phyloP scores from a whole-genome alignment of 2,329 filamentous ascomycete genomes.

The Elsinoe fawcettii region DNA sequence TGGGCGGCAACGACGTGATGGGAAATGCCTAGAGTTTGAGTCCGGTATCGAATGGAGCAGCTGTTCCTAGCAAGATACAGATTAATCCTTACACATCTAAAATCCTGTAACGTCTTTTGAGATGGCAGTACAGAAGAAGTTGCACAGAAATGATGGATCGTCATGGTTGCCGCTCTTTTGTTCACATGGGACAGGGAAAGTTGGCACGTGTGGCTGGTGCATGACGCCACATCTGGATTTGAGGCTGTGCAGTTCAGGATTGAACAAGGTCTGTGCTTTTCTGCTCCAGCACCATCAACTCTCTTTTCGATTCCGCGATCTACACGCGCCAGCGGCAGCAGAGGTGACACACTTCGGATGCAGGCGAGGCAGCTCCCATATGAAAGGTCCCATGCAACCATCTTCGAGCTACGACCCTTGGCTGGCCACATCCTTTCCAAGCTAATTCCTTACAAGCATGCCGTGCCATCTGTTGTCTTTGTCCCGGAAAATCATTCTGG shows the following conservation, averaged over 20 bases:
- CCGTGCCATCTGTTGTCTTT: constrained; percentile 1
- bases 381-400: neutral
- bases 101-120: neutral
- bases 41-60: too few species aligned
- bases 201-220: constrained; percentile 4
- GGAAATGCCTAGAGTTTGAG: neutral
- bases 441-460: constrained; percentile 2
- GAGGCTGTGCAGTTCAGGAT: neutral
- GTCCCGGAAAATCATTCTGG: neutral
- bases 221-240: neutral
- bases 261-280: neutral
- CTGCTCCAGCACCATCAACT: neutral
- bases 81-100: too few species aligned
- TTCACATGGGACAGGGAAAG: neutral
- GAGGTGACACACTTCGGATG: neutral
- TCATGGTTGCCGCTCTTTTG: neutral
- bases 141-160: neutral
- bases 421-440: neutral
- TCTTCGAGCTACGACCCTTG: neutral
- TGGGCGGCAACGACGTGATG: constrained; percentile 14
- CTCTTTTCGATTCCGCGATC: neutral
- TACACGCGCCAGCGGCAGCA: neutral
- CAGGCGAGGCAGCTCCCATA: neutral
- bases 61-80: too few species aligned
- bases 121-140: neutral